These are phyloP conservation scores for Achaetomium macrosporum DNA, from an alignment of 2,329 filamentous ascomycete species.

Conservation along the genomic window DNA sequence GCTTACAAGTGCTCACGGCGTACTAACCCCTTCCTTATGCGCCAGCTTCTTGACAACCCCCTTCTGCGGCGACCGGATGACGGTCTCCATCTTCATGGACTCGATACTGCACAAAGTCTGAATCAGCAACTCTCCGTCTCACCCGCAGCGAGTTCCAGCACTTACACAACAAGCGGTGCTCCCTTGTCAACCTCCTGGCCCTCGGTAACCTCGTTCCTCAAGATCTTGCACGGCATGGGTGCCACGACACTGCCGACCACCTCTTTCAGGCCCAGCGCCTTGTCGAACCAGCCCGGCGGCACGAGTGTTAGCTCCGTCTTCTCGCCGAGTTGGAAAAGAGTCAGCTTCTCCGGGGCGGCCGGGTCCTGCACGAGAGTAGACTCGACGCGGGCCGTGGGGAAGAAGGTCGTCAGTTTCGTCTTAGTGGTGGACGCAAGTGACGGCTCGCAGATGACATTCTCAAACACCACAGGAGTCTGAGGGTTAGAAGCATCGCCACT, in stretches of 20 bases:
- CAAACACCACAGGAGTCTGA: slow-evolving; percentile 35
- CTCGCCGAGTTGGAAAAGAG: slow-evolving; percentile 67
- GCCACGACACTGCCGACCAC: slow-evolving; percentile 75
- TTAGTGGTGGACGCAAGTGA: slow-evolving; percentile 28
- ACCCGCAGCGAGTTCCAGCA: slow-evolving; percentile 29
- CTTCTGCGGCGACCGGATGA: slow-evolving; percentile 69
- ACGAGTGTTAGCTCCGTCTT: slow-evolving; percentile 55
- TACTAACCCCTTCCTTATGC: slow-evolving; percentile 66
- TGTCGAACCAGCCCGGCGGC: slow-evolving; percentile 74
- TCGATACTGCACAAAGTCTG: slow-evolving; percentile 51
- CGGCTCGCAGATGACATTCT: slow-evolving; percentile 41
- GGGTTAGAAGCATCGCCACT: slow-evolving; percentile 28
- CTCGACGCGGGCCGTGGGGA: slow-evolving; percentile 71
- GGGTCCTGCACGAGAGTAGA: slow-evolving; percentile 65
- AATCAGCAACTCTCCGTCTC: slow-evolving; percentile 23
- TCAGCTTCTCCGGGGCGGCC: slow-evolving; percentile 52
- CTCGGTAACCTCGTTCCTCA: slow-evolving; percentile 80
- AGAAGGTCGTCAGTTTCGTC: slow-evolving; percentile 62
- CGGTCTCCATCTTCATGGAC: slow-evolving; percentile 88
- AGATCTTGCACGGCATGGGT: slow-evolving; percentile 95
- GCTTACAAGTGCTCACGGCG: background rate
- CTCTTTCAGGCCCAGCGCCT: slow-evolving; percentile 79
- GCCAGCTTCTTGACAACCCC: slow-evolving; percentile 67
- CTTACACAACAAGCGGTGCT: slow-evolving; percentile 75
- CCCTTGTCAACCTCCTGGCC: slow-evolving; percentile 81